Evolutionary conservation across 2,329 filamentous ascomycete species (phyloP).

Genomic region (Cadophora malorum): DNA sequence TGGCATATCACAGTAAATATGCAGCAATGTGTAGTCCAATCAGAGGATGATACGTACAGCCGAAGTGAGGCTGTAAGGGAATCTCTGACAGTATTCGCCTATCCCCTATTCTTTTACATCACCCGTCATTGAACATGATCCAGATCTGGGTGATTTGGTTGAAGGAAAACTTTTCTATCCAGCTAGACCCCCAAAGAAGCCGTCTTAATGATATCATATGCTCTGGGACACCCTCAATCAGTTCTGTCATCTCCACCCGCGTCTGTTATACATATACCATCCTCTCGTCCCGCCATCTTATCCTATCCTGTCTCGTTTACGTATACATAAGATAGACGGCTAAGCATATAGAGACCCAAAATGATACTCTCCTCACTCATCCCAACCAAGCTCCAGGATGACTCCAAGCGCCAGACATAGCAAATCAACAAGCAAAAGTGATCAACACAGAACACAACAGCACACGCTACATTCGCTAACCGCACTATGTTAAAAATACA

Average conservation of each 20-base stretch:
- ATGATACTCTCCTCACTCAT: background rate
- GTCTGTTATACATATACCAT: slow-evolving; percentile 10
- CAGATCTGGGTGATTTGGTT: no score
- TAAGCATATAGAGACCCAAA: background rate
- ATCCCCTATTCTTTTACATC: no score
- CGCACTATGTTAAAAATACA: slow-evolving; percentile 3
- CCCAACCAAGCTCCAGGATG: background rate
- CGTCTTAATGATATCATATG: background rate
- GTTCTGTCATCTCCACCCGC: background rate
- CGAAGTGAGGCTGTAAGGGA: background rate
- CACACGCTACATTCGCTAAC: slow-evolving; percentile 14
- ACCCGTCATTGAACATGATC: no score
- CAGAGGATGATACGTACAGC: background rate
- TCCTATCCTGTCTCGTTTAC: background rate
- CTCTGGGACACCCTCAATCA: background rate
- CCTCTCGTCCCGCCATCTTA: background rate
- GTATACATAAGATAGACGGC: background rate
- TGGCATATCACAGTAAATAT: background rate
- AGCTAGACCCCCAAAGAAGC: background rate
- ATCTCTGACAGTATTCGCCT: no score
- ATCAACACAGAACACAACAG: background rate
- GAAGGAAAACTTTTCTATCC: background rate
- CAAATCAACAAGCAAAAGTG: background rate
- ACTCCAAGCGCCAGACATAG: slow-evolving; percentile 11
- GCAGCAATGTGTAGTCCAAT: background rate